These are phyloP conservation scores for Entomortierella parvispora DNA, from an alignment of 192 early-diverging fungal species.

Conservation along the genomic window DNA sequence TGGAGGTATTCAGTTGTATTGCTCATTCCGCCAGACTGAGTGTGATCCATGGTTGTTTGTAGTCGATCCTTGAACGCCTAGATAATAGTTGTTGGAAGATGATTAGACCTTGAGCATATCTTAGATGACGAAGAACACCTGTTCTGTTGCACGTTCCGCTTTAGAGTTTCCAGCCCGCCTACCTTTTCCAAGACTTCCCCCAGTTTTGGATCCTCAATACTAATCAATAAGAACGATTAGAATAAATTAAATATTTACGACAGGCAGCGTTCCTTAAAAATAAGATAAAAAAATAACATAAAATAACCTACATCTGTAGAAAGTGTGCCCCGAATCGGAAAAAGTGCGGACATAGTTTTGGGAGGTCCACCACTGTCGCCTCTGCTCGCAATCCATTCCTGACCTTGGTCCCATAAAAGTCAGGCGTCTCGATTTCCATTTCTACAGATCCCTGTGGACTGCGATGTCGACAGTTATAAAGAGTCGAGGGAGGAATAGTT, in stretches of 20 bases:
- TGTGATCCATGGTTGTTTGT: slow-evolving; percentile 57
- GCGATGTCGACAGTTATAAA: not conserved
- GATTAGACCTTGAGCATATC: not conserved
- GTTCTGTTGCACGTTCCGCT: not conserved
- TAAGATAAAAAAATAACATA: not conserved
- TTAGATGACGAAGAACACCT: not conserved
- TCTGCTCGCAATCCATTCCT: slow-evolving; percentile 40
- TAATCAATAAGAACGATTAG: not conserved
- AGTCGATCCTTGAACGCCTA: slow-evolving; percentile 58
- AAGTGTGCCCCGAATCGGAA: slow-evolving; percentile 37
- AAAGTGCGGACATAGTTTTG: slow-evolving; percentile 38
- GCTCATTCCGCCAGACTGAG: slow-evolving; percentile 51
- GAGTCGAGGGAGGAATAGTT: not conserved
- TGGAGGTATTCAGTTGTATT: slow-evolving; percentile 54
- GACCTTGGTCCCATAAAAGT: slow-evolving; percentile 42
- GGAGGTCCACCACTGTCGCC: slow-evolving; percentile 28
- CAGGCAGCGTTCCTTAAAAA: not conserved
- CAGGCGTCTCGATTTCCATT: slow-evolving; percentile 35
- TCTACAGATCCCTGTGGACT: slow-evolving; percentile 19
- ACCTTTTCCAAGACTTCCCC: too few species aligned
- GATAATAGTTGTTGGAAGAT: not conserved
- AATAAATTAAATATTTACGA: too few species aligned
- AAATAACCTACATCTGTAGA: slow-evolving; percentile 21
- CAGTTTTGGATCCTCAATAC: too few species aligned
- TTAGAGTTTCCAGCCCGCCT: not conserved